Evolutionary conservation across 306 rosid genomes (phyloP).

Genomic region (Herpetospermum pedunculosum): DNA sequence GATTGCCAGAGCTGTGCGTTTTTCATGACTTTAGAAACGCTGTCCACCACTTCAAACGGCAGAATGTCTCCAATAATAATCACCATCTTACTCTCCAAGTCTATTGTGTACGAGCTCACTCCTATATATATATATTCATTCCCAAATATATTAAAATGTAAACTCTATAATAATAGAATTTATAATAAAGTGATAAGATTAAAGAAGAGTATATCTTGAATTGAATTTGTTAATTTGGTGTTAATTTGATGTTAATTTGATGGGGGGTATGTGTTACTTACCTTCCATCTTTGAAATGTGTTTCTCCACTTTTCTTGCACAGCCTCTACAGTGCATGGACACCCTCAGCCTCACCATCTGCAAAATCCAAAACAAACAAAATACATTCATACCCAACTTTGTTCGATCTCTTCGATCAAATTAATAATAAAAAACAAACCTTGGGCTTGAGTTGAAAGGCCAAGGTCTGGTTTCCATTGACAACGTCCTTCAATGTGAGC

Average conservation of each 20-base stretch:
- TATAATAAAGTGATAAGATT: no score
- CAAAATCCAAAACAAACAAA: neutral
- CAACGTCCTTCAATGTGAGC: constrained; percentile 64
- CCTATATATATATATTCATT: no score
- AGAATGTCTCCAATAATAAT: constrained; percentile 8
- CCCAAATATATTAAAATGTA: no score
- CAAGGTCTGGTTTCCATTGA: constrained; percentile 63
- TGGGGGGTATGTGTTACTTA: neutral
- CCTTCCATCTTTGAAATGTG: constrained; percentile 83
- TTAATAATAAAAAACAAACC: no score
- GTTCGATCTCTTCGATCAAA: no score
- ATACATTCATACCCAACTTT: neutral
- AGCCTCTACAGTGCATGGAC: constrained; percentile 91
- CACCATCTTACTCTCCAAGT: constrained; percentile 12
- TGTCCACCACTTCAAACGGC: constrained; percentile 2
- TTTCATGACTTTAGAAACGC: constrained; percentile 16
- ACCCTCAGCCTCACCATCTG: constrained; percentile 78
- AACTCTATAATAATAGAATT: no score
- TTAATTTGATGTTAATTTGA: no score
- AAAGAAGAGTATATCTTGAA: no score
- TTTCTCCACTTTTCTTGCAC: constrained; percentile 86
- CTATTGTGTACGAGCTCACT: constrained; percentile 13
- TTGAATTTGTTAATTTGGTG: no score
- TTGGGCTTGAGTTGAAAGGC: constrained; percentile 86
- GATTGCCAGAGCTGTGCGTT: constrained; percentile 16